These are phyloP conservation scores for Globisporangium canariense DNA, from an alignment of 352 stramenopile genomes.

Conservation along the genomic window DNA sequence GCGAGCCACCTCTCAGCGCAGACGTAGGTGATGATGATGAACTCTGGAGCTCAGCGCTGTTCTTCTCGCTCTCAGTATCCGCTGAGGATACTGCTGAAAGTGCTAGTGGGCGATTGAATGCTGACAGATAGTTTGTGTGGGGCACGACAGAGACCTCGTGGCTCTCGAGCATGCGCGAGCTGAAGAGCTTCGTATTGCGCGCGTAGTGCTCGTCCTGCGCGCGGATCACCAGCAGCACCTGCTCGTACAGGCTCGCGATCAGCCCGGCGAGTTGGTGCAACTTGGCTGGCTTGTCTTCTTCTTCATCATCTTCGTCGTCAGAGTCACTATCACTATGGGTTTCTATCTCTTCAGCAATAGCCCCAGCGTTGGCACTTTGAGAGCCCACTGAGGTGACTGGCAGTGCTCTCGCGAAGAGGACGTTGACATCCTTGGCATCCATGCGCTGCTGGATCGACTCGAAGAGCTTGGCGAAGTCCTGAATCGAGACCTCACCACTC, in stretches of 20 bases:
- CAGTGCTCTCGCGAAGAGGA: slow-evolving; percentile 21
- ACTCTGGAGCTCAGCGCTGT: background rate
- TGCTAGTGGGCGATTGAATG: background rate
- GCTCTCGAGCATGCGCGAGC: slow-evolving; percentile 54
- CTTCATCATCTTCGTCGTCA: background rate
- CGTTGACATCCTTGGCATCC: slow-evolving; percentile 17
- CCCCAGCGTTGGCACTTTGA: background rate
- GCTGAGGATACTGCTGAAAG: background rate
- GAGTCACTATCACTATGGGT: background rate
- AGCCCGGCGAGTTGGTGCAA: background rate
- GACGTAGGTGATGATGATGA: background rate
- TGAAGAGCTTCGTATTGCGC: slow-evolving; percentile 60
- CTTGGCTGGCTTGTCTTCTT: background rate
- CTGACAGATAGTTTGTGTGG: background rate
- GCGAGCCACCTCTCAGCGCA: background rate
- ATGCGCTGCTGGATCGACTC: slow-evolving; percentile 25
- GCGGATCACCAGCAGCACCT: slow-evolving; percentile 35
- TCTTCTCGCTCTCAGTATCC: background rate
- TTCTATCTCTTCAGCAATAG: background rate
- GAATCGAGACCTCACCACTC: slow-evolving; percentile 22
- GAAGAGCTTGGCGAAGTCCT: slow-evolving; percentile 32
- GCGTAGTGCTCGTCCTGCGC: slow-evolving; percentile 68
- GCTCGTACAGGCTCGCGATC: slow-evolving; percentile 21
- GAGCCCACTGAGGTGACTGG: background rate
- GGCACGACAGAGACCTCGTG: slow-evolving; percentile 55